A percentile compares a stretch with the other conserved stretches of the same genome.
Evolutionary conservation across 2,329 filamentous ascomycete species (phyloP).

Genomic region (Penicillium brevicompactum): DNA sequence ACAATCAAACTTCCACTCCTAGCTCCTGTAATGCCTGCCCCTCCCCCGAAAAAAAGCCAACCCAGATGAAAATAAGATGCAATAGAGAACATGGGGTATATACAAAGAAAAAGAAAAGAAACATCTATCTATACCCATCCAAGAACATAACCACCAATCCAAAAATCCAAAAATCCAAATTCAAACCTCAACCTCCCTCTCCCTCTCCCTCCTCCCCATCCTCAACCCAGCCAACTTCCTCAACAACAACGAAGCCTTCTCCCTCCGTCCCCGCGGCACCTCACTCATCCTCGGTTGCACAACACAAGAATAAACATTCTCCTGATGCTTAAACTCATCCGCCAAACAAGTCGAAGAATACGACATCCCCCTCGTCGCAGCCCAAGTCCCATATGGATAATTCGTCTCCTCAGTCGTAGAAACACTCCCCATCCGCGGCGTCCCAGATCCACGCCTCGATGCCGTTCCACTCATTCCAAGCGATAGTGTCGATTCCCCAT

Average conservation of each 20-base stretch:
- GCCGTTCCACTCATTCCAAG: not conserved
- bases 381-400: not conserved
- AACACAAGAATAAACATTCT: conserved; percentile 13
- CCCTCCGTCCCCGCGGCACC: conserved; percentile 7
- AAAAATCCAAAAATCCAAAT: not conserved
- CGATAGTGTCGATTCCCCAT: conserved; percentile 6
- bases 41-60: too few species aligned
- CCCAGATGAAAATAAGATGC: too few species aligned
- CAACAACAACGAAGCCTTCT: conserved; percentile 20
- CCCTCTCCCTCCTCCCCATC: conserved; percentile 4
- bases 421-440: not conserved
- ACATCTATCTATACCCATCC: not conserved
- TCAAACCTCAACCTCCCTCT: not conserved
- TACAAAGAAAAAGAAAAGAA: not conserved
- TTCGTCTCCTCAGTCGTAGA: not conserved
- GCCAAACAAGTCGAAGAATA: conserved; percentile 1
- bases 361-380: not conserved
- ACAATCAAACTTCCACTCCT: too few species aligned
- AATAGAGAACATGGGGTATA: not conserved
- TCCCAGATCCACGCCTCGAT: not conserved
- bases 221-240: conserved; percentile 23
- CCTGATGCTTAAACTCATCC: conserved; percentile 4
- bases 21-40: too few species aligned
- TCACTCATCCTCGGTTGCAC: not conserved
- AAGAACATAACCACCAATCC: not conserved